Evolutionary conservation across 352 stramenopile genomes (phyloP).

Genomic region (Blastocystis sp.): DNA sequence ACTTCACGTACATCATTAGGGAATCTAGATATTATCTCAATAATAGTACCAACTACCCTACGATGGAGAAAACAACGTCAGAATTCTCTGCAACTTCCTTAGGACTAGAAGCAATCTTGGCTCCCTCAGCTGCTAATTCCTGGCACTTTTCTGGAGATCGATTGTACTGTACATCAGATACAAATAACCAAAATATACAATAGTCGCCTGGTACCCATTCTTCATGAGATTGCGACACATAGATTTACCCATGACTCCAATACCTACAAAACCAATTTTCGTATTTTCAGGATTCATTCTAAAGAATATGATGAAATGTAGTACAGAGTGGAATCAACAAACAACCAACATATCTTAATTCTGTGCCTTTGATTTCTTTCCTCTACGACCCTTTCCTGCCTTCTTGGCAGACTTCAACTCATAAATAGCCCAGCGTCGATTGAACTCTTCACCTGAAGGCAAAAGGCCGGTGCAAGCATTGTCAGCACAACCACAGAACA

Average conservation of each 20-base stretch:
- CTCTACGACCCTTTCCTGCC: not conserved
- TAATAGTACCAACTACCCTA: conserved; percentile 69
- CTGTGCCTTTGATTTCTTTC: not conserved
- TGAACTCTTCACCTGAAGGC: conserved; percentile 76
- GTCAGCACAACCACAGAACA: conserved; percentile 78
- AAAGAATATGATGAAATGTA: not conserved
- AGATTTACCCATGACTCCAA: conserved; percentile 78
- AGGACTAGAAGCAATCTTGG: conserved; percentile 72
- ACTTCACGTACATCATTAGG: conserved; percentile 71
- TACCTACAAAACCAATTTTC: conserved; percentile 76
- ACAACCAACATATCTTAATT: conserved; percentile 9
- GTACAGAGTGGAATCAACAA: not conserved
- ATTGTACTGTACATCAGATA: conserved; percentile 67
- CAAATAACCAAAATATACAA: conserved; percentile 55
- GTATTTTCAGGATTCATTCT: conserved; percentile 62
- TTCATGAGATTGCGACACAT: conserved; percentile 79
- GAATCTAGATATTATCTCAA: not conserved
- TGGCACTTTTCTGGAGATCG: conserved; percentile 76
- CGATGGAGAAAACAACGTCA: conserved; percentile 81
- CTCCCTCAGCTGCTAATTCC: conserved; percentile 72
- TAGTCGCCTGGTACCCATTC: conserved; percentile 76
- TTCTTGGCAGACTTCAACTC: conserved; percentile 65
- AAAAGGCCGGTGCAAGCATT: conserved; percentile 72
- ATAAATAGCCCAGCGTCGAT: conserved; percentile 80
- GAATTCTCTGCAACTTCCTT: conserved; percentile 75